These are phyloP conservation scores for Lachancea sp. DNA, from an alignment of 805 yeast genomes.

Conservation along the genomic window DNA sequence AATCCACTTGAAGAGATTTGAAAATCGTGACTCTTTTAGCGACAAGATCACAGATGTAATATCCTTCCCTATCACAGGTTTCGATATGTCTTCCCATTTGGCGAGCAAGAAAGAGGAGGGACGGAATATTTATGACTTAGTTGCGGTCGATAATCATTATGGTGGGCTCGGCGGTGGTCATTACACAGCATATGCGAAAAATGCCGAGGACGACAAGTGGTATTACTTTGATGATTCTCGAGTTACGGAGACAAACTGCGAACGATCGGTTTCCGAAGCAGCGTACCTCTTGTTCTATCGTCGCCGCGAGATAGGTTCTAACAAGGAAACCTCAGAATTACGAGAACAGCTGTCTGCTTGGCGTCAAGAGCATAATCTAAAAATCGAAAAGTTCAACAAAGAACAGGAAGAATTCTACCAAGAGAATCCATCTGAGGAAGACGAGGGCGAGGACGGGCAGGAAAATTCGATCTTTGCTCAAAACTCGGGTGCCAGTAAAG, in stretches of 20 bases:
- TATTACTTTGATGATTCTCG: constrained; percentile 84
- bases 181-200: constrained; percentile 84
- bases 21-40: constrained; percentile 74
- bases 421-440: constrained; percentile 20
- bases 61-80: constrained; percentile 77
- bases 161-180: constrained; percentile 98
- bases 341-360: constrained; percentile 38
- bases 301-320: constrained; percentile 32
- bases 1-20: constrained; percentile 85
- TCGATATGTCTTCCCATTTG: constrained; percentile 64
- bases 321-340: constrained; percentile 46
- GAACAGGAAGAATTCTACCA: constrained; percentile 25
- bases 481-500: constrained; percentile 9
- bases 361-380: constrained; percentile 29
- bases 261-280: constrained; percentile 59
- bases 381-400: constrained; percentile 17
- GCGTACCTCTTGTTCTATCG: constrained; percentile 86
- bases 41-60: constrained; percentile 84
- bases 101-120: constrained; percentile 27
- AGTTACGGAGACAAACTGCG: constrained; percentile 56
- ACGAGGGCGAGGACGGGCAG: constrained; percentile 20
- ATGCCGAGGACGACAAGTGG: constrained; percentile 73
- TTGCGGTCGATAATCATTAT: constrained; percentile 91
- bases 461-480: constrained; percentile 10
- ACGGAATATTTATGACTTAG: constrained; percentile 62